Base-by-base conservation (phyloP, 352 stramenopile genomes). In the Phytopythium kandeliae region DNA sequence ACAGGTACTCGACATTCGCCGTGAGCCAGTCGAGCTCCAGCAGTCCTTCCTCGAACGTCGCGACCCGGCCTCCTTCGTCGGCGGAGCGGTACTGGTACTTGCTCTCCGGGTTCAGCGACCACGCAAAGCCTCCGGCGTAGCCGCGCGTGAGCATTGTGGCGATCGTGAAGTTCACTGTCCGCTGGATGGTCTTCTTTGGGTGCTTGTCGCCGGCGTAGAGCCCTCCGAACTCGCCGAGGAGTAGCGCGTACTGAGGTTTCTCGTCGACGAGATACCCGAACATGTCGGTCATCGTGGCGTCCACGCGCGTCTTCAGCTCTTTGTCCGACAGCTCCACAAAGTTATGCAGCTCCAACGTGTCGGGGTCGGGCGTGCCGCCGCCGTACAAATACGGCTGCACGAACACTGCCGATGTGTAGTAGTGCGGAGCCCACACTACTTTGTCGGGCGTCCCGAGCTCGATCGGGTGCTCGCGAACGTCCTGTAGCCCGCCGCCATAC, bases 391-490 rank as follows among this genome's bases (percentile, higher is more conserved):
- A 89, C 19, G 51, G 17, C 48, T 86, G 66, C 0, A 75, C 75
- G 24, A 77, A 86, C 51, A 85, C 74, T 1, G 72, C 70, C 2
- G 79, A 73, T 4, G 73, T 86, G 62, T 85, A 82, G 54, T 86
- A 91, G 59, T 91, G 80, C 26, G 80, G 80, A 2, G 78, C 80
- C 45, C 82, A 91, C 7, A 91, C 80, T n/a, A 91, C 60, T 48
- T 91, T 91, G 54, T 85, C 60, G 8, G 63, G 38, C 10, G 70
- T 58, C 10, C 50, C 58, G 51, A 89, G 79, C 15, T 71, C 69
- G 12, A 86, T 42, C 1, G 70, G 63, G 22, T 70, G 60, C n/a
- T 68, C 60, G 13, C 62, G 58, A 19, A 64, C 70, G 3, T 63
- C 51, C 57, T 81, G 69, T 0, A 89, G 61, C 0, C 71, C 74